Evolutionary conservation across 2,329 filamentous ascomycete species (phyloP).

Genomic region (Endocalyx cinctus): DNA sequence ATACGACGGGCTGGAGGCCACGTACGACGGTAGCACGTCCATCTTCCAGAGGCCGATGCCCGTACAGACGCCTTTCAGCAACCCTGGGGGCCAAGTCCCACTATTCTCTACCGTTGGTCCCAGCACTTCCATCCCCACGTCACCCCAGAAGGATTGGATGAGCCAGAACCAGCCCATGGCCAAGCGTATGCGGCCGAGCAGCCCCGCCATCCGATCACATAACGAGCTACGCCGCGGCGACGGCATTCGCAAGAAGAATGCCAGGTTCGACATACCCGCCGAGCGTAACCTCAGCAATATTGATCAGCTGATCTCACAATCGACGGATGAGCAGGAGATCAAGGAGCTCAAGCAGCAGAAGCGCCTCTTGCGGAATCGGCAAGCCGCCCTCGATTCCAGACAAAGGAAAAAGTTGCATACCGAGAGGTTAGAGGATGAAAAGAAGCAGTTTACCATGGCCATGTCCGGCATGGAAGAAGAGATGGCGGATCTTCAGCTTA

Average conservation of each 20-base stretch:
- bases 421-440: conserved; percentile 92
- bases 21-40: conserved; percentile 48
- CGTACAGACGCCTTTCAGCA: conserved; percentile 51
- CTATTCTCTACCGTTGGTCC: conserved; percentile 50
- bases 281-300: conserved; percentile 94
- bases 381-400: conserved; percentile 93
- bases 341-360: conserved; percentile 99
- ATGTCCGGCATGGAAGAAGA: conserved; percentile 78
- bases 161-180: conserved; percentile 44
- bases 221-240: conserved; percentile 75
- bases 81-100: conserved; percentile 43
- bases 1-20: conserved; percentile 58
- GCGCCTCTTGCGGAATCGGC: conserved; percentile 86
- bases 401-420: conserved; percentile 99
- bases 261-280: conserved; percentile 91
- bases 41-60: conserved; percentile 52
- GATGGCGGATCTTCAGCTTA: conserved; percentile 61
- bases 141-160: conserved; percentile 57
- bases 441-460: conserved; percentile 79
- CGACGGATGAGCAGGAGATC: conserved; percentile 85
- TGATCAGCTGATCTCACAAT: conserved; percentile 83
- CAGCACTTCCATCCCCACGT: conserved; percentile 46
- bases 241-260: conserved; percentile 98
- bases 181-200: conserved; percentile 63
- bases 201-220: conserved; percentile 66